phyloP scores from a whole-genome alignment of 768 basidiomycete species.

The Macrocybe gigantea region DNA sequence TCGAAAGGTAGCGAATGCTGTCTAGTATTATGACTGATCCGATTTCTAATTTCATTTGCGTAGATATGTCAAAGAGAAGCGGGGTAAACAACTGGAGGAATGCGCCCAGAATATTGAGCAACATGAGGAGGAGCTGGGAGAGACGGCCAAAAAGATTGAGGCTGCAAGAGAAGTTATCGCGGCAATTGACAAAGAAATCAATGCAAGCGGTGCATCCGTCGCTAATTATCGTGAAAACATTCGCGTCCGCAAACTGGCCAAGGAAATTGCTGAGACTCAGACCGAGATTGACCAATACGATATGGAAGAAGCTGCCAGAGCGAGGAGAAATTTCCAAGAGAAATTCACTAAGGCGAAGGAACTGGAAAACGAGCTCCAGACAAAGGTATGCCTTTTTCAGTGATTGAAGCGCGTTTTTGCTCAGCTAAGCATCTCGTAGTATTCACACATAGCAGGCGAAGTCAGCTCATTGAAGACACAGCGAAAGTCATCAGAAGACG shows the following conservation, averaged over 20 bases:
- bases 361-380: slow-evolving; percentile 66
- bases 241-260: slow-evolving; percentile 61
- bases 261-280: slow-evolving; percentile 62
- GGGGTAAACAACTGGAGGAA: slow-evolving; percentile 53
- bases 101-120: slow-evolving; percentile 48
- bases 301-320: slow-evolving; percentile 81
- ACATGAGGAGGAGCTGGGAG: slow-evolving; percentile 29
- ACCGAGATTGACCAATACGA: slow-evolving; percentile 70
- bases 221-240: slow-evolving; percentile 81
- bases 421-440: slow-evolving; percentile 34
- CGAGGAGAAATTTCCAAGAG: slow-evolving; percentile 78
- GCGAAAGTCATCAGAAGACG: slow-evolving; percentile 56
- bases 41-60: background rate
- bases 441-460: slow-evolving; percentile 79
- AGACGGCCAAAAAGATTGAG: slow-evolving; percentile 32
- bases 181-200: slow-evolving; percentile 71
- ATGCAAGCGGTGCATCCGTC: slow-evolving; percentile 62
- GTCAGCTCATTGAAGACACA: slow-evolving; percentile 68
- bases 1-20: slow-evolving; percentile 51
- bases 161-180: slow-evolving; percentile 37
- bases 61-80: slow-evolving; percentile 74
- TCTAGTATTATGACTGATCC: background rate
- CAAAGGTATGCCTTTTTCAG: slow-evolving; percentile 40
- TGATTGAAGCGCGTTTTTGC: background rate
- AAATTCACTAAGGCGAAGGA: slow-evolving; percentile 69